Conservation (phyloP, 257 asterid species). For the Ilex asprella region DNA sequence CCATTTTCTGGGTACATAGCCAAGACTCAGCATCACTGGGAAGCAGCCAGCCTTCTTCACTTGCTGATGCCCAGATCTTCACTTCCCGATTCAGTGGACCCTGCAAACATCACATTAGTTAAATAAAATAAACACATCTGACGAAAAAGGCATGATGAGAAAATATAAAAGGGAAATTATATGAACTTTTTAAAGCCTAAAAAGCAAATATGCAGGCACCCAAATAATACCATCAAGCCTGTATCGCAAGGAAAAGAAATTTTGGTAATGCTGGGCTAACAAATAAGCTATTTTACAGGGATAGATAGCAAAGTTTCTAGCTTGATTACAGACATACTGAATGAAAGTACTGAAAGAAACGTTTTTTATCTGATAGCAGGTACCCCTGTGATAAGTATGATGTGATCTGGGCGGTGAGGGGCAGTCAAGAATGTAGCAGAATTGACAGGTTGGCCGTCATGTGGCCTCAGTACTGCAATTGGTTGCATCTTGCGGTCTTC, state of each 20-base stretch:
- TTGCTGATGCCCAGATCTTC: slow-evolving; percentile 82
- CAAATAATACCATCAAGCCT: neutral
- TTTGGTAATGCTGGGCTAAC: too few relatives aligned
- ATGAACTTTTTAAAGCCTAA: neutral
- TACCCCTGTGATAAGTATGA: slow-evolving; percentile 97
- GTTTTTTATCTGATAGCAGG: neutral
- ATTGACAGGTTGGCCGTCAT: slow-evolving; percentile 91
- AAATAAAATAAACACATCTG: slow-evolving; percentile 3
- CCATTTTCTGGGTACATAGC: slow-evolving; percentile 83
- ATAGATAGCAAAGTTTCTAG: too few relatives aligned
- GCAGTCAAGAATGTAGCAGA: slow-evolving; percentile 93
- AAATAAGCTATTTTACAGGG: too few relatives aligned
- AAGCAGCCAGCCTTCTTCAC: slow-evolving; percentile 99
- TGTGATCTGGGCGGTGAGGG: slow-evolving; percentile 85
- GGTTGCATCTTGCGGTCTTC: slow-evolving; percentile 81
- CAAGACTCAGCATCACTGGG: slow-evolving; percentile 91
- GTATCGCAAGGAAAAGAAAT: too few relatives aligned
- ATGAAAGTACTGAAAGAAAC: neutral
- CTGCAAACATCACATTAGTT: slow-evolving; percentile 32
- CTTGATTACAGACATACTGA: too few relatives aligned
- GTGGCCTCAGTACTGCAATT: slow-evolving; percentile 86
- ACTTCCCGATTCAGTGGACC: slow-evolving; percentile 86
- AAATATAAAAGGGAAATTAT: too few relatives aligned
- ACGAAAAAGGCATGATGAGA: neutral
- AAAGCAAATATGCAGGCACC: neutral